phyloP scores from a whole-genome alignment of 805 yeast species.

The Komagataella ulmi region DNA sequence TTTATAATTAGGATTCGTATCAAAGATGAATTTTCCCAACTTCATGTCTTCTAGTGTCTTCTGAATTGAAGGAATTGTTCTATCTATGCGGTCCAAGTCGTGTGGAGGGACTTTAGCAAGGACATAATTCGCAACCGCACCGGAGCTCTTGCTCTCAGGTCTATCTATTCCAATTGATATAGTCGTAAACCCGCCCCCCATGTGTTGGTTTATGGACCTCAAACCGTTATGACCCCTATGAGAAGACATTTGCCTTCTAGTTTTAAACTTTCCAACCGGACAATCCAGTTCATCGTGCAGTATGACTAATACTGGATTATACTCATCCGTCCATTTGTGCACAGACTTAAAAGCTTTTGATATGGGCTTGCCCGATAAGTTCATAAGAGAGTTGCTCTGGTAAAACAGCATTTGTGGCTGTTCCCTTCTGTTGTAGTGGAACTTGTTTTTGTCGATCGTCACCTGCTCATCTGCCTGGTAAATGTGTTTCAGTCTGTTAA shows the following conservation, averaged over 20 bases:
- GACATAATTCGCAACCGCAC: conserved; percentile 48
- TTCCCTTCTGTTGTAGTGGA: conserved; percentile 9
- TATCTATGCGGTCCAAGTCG: conserved; percentile 19
- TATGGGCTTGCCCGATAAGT: conserved; percentile 50
- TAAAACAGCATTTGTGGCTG: conserved; percentile 25
- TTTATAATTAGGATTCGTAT: neutral
- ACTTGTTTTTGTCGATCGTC: conserved; percentile 11
- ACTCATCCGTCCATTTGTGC: conserved; percentile 10
- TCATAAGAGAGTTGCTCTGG: conserved; percentile 53
- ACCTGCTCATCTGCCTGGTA: conserved; percentile 5
- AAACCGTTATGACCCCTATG: conserved; percentile 83
- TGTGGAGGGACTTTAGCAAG: conserved; percentile 32
- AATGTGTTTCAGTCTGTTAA: conserved; percentile 12
- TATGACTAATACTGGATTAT: conserved; percentile 34
- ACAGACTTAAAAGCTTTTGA: conserved; percentile 29
- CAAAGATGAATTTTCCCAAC: neutral
- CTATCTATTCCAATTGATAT: conserved; percentile 71
- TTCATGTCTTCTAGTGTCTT: neutral
- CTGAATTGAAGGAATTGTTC: neutral
- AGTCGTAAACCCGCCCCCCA: conserved; percentile 46
- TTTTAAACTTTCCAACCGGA: conserved; percentile 50
- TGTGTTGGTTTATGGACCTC: conserved; percentile 32
- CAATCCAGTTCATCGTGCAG: conserved; percentile 72
- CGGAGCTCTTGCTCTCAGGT: conserved; percentile 30
- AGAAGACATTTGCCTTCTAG: conserved; percentile 46